Base-by-base conservation (phyloP, 2,329 filamentous ascomycete genomes). In the Emmonsiellopsis sp. region DNA sequence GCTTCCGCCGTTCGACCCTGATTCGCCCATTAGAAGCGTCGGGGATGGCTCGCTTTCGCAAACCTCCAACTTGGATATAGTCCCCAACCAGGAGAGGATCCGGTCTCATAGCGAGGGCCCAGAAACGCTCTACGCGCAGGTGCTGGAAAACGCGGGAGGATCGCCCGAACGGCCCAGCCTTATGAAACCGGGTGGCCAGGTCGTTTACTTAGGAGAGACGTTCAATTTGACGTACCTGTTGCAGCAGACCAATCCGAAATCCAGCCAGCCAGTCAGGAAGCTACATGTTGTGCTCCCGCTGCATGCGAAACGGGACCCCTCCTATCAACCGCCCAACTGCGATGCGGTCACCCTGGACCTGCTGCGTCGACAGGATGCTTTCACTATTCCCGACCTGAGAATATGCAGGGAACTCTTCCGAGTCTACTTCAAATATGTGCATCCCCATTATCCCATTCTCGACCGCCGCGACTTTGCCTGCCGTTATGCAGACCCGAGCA, bases 41-140 rank as follows among this genome's bases (percentile, higher is more conserved):
- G 14, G 45, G 27, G 47, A 49, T 8, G 11, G 21, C 8, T 31
- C 47, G 10, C 47, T 42, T 3, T 37, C 47, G 21, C n/a, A 40
- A 11, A 7, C 34, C 5, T 37, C 47, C 10, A 40, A 36, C 7
- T 32, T 40, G 34, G 31, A 49, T 5, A 14, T 42, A 31, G 14
- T 49, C 6, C 11, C 47, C 17, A 8, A 34, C 21, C 47, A 33
- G 6, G 47, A 49, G 7, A 17, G 47, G 6, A 17, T 42, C 14
- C 47, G 17, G 27, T 49, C 47, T 31, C 17, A 21, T 6, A 33
- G 47, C 9, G 47, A 49, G n/a, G 47, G 47, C n/a, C 47, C 47
- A 9, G 47, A 49, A 27, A 49, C 47, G 9, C 47, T 49, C 21
- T 49, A 49, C 36, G 47, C 47, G n/a, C 47, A 49, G 47, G 47